A percentile compares a stretch with the other conserved stretches of the same genome.
Evolutionary conservation across 2,329 filamentous ascomycete genomes (phyloP).

Genomic region (Fusarium musae): DNA sequence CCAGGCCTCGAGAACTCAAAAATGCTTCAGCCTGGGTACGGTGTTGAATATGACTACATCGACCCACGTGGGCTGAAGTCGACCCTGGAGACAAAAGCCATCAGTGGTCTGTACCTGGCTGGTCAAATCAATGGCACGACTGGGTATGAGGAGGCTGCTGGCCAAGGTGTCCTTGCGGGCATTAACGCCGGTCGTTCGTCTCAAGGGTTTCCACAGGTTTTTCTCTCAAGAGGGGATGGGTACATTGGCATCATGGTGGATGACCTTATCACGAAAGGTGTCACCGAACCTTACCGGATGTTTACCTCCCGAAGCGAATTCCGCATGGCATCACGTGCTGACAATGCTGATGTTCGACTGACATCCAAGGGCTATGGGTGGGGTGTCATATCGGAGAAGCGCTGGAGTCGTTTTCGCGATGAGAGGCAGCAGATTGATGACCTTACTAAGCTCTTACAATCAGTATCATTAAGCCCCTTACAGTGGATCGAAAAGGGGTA

Average conservation of each 20-base stretch:
- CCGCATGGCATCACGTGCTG: slow-evolving; percentile 88
- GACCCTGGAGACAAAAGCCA: slow-evolving; percentile 94
- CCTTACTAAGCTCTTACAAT: slow-evolving; percentile 70
- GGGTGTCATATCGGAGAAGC: slow-evolving; percentile 80
- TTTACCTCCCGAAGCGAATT: slow-evolving; percentile 97
- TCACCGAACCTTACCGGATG: slow-evolving; percentile 97
- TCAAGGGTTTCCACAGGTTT: slow-evolving; percentile 71
- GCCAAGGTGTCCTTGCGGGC: slow-evolving; percentile 90
- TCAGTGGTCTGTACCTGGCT: slow-evolving; percentile 87
- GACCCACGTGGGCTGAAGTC: slow-evolving; percentile 88
- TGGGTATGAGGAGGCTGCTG: slow-evolving; percentile 96
- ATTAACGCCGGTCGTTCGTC: slow-evolving; percentile 92
- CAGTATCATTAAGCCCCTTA: slow-evolving; percentile 66
- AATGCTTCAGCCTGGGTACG: slow-evolving; percentile 96
- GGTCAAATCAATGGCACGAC: slow-evolving; percentile 99
- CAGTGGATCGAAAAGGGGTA: slow-evolving; percentile 79
- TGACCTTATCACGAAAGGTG: slow-evolving; percentile 95
- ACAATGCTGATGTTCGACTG: slow-evolving; percentile 91
- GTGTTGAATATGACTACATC: slow-evolving; percentile 98
- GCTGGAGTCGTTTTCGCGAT: slow-evolving; percentile 78
- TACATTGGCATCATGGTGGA: slow-evolving; percentile 99
- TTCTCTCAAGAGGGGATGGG: slow-evolving; percentile 83
- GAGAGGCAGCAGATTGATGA: slow-evolving; percentile 74
- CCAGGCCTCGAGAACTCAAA: slow-evolving; percentile 86
- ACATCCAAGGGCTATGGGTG: slow-evolving; percentile 80